Evolutionary conservation across 73 alveolate species (phyloP).

Genomic region (Symbiodinium natans): DNA sequence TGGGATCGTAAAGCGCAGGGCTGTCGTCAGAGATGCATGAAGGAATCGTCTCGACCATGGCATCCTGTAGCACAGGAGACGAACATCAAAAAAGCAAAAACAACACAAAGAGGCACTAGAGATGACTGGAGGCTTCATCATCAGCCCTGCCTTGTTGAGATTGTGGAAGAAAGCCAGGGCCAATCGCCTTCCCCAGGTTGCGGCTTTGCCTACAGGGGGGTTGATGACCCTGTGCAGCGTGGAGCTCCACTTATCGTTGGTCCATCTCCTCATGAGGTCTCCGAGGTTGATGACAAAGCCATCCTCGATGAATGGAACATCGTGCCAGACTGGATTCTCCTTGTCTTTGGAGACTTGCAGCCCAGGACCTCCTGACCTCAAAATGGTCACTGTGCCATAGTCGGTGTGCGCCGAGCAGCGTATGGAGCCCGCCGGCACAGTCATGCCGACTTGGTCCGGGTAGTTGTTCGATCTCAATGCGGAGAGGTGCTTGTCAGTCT

Average conservation of each 20-base stretch:
- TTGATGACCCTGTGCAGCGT: constrained; percentile 88
- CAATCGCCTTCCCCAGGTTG: constrained; percentile 82
- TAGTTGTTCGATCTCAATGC: constrained; percentile 88
- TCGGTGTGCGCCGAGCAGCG: constrained; percentile 92
- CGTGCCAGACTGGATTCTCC: constrained; percentile 64
- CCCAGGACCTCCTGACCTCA: constrained; percentile 93
- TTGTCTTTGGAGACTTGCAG: constrained; percentile 87
- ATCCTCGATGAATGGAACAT: constrained; percentile 78
- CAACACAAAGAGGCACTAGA: no score
- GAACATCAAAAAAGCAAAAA: not conserved
- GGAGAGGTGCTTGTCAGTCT: constrained; percentile 82
- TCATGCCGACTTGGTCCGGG: constrained; percentile 78
- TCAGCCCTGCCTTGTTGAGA: constrained; percentile 51
- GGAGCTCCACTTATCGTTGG: constrained; percentile 91
- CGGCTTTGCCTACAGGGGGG: constrained; percentile 73
- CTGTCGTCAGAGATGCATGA: constrained; percentile 49
- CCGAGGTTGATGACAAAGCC: constrained; percentile 88
- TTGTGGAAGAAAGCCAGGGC: constrained; percentile 93
- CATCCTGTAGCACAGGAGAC: constrained; percentile 33
- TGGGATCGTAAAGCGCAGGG: constrained; percentile 71
- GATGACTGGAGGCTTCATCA: no score
- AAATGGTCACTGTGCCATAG: constrained; percentile 79
- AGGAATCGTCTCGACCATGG: constrained; percentile 78
- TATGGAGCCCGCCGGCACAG: constrained; percentile 78
- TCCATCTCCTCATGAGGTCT: constrained; percentile 89